A percentile compares a stretch with the other conserved stretches of the same genome.
Evolutionary conservation across 345 rosid species (phyloP).

Genomic region (Eutrema yunnanense): DNA sequence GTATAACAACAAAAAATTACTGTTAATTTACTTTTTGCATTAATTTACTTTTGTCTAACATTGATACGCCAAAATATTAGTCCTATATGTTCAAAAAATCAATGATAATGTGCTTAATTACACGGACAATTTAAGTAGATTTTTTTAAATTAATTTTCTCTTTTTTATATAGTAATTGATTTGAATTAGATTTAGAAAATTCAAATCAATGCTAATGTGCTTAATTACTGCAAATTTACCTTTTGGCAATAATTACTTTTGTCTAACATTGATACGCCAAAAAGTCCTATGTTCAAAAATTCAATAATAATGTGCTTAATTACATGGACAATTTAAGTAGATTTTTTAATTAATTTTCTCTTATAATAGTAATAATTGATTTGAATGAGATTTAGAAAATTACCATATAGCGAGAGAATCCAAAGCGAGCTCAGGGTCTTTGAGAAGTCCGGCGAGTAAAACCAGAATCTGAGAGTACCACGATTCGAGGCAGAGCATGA

Average conservation of each 20-base stretch:
- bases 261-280: neutral
- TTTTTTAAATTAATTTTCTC: no score
- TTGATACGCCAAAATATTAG: neutral
- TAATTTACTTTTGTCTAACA: neutral
- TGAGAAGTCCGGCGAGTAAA: conserved; percentile 56
- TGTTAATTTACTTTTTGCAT: neutral
- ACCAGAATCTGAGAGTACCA: conserved; percentile 61
- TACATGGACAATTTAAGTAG: neutral
- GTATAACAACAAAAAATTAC: neutral
- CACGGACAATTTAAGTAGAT: no score
- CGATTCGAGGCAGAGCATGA: conserved; percentile 56
- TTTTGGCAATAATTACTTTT: neutral
- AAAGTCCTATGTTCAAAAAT: neutral
- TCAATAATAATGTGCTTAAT: neutral
- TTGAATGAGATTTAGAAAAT: no score
- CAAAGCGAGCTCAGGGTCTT: conserved; percentile 49
- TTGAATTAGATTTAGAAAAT: no score
- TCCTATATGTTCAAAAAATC: neutral
- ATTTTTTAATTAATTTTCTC: no score
- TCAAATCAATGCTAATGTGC: neutral
- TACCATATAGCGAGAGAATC: conserved; percentile 54
- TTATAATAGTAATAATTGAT: no score
- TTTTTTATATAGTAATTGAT: no score
- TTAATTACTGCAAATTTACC: neutral
- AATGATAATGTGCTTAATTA: neutral